Conservation (phyloP, 2,329 filamentous ascomycete genomes). For the Trichoderma pleuroti region DNA sequence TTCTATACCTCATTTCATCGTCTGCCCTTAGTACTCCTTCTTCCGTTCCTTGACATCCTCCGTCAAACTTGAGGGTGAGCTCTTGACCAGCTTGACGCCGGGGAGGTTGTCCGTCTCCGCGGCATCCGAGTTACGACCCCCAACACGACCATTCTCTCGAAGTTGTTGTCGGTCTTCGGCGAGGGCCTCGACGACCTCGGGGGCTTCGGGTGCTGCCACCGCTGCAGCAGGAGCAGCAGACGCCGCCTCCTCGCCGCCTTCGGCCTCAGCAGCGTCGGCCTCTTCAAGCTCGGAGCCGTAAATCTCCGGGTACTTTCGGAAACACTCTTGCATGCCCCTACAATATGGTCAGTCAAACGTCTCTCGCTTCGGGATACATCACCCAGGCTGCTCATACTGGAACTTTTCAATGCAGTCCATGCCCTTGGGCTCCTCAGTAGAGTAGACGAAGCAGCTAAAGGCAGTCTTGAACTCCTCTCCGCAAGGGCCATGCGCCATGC, state of each 20-base stretch:
- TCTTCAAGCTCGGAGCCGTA: constrained; percentile 80
- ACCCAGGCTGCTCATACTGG: constrained; percentile 60
- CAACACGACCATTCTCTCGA: constrained; percentile 2
- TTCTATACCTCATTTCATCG: not conserved
- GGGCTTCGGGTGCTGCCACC: constrained; percentile 2
- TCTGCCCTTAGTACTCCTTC: constrained; percentile 19
- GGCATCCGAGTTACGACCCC: constrained; percentile 2
- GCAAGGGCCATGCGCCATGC: constrained; percentile 95
- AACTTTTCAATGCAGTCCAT: constrained; percentile 98
- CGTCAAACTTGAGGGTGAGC: constrained; percentile 22
- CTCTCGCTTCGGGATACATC: not conserved
- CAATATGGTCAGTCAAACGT: constrained; percentile 27
- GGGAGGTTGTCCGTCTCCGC: constrained; percentile 21
- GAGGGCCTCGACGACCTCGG: constrained; percentile 4
- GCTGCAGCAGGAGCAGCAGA: not conserved
- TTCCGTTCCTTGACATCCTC: constrained; percentile 30
- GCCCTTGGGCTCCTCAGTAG: constrained; percentile 90
- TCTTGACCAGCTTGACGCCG: constrained; percentile 12
- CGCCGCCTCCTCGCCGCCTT: constrained; percentile 24
- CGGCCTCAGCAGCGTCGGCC: constrained; percentile 28
- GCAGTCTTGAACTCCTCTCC: constrained; percentile 93
- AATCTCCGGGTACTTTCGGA: constrained; percentile 85
- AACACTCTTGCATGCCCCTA: constrained; percentile 96
- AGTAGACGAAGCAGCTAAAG: constrained; percentile 98
- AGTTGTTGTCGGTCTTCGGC: constrained; percentile 14